These are phyloP conservation scores for Kwoniella europaea DNA, from an alignment of 768 basidiomycete species.

Conservation along the genomic window DNA sequence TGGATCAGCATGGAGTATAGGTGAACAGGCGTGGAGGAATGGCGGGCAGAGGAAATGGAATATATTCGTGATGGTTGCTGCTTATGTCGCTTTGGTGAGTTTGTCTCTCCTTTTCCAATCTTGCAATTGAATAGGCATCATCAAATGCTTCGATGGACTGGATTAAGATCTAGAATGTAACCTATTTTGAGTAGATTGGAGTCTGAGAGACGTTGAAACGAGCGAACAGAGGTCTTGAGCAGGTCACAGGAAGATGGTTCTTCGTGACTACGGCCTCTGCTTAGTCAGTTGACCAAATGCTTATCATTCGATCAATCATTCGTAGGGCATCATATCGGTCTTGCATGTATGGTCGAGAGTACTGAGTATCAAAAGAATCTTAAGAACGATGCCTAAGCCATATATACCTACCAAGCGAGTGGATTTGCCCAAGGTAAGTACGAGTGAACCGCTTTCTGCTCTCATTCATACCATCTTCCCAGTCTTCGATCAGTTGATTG, in stretches of 20 bases:
- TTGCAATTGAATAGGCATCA: no score
- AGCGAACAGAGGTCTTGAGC: no score
- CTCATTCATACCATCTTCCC: neutral
- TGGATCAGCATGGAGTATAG: constrained; percentile 44
- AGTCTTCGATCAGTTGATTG: neutral
- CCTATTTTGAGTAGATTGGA: no score
- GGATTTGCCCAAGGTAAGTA: constrained; percentile 53
- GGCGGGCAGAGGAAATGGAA: constrained; percentile 48
- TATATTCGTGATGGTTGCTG: constrained; percentile 50
- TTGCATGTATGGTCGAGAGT: constrained; percentile 44
- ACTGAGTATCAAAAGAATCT: constrained; percentile 39
- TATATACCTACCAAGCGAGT: constrained; percentile 57
- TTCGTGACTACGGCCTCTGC: no score
- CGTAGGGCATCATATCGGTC: constrained; percentile 37
- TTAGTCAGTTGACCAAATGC: no score
- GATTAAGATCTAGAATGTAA: no score
- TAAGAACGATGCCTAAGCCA: constrained; percentile 57
- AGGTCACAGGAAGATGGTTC: no score
- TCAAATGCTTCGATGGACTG: no score
- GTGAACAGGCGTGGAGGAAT: constrained; percentile 42
- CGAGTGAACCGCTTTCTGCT: neutral
- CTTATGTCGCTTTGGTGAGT: constrained; percentile 47
- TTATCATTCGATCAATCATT: neutral
- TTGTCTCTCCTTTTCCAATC: no score
- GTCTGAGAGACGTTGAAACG: no score